A percentile compares a stretch with the other conserved stretches of the same genome.
Evolutionary conservation across 2,329 filamentous ascomycete species (phyloP).

Genomic region (Xylaria arbuscula): DNA sequence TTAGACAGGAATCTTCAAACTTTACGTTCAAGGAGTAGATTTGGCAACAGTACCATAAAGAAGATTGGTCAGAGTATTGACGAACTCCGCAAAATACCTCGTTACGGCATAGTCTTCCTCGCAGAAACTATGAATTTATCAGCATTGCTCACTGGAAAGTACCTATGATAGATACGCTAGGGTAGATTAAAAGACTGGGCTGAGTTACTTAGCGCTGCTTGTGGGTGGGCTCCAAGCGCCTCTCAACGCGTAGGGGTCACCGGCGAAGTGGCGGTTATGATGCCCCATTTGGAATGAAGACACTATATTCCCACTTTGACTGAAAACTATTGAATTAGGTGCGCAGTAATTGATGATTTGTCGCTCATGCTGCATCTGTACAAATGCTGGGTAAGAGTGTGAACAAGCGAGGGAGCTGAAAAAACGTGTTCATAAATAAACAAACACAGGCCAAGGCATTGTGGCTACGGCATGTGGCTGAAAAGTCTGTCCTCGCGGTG

Average conservation of each 20-base stretch:
- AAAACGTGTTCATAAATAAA: not conserved
- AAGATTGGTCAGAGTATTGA: conserved; percentile 64
- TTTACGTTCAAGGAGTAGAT: not conserved
- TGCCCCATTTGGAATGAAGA: conserved; percentile 46
- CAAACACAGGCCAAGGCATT: not conserved
- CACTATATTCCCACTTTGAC: not conserved
- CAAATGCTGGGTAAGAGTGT: not conserved
- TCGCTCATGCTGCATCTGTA: not conserved
- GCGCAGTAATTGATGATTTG: not conserved
- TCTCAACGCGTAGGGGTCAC: conserved; percentile 50
- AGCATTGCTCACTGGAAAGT: not conserved
- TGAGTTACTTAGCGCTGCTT: conserved; percentile 54
- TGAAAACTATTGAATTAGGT: not conserved
- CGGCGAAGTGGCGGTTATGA: conserved; percentile 53
- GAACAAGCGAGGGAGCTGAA: not conserved
- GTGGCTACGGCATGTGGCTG: not conserved
- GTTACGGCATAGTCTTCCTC: conserved; percentile 66
- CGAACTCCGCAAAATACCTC: conserved; percentile 63
- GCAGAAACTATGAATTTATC: conserved; percentile 49
- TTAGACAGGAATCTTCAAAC: conserved; percentile 1
- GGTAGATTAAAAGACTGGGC: not conserved
- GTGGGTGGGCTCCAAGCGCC: conserved; percentile 56
- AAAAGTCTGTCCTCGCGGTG: not conserved
- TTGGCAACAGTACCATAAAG: conserved; percentile 56
- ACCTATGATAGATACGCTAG: not conserved